Evolutionary conservation across 2,329 filamentous ascomycete species (phyloP).

Genomic region (Boeremia exigua): DNA sequence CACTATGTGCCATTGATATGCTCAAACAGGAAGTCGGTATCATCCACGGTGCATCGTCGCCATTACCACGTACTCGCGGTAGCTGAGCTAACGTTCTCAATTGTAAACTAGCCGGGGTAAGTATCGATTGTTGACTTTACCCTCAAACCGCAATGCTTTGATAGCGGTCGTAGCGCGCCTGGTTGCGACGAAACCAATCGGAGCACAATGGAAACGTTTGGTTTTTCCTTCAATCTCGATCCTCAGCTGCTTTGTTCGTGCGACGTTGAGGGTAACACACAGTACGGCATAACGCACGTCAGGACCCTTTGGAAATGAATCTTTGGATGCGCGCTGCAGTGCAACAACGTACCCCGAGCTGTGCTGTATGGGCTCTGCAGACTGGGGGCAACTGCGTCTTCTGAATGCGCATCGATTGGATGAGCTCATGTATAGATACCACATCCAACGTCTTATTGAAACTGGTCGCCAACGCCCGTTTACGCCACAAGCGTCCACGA

Average conservation of each 20-base stretch:
- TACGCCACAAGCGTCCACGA: conserved; percentile 17
- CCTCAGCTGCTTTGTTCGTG: conserved; percentile 20
- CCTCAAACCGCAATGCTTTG: neutral
- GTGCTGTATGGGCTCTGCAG: conserved; percentile 19
- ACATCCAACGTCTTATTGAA: conserved; percentile 8
- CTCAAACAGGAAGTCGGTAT: conserved; percentile 1
- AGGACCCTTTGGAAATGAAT: conserved; percentile 31
- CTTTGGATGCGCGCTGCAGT: conserved; percentile 31
- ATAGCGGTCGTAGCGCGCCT: neutral
- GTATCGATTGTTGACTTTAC: conserved; percentile 5
- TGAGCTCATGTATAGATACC: neutral
- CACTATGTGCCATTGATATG: neutral
- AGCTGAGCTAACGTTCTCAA: neutral
- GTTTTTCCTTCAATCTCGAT: conserved; percentile 9
- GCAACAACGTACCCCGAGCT: conserved; percentile 26
- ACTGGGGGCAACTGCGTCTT: conserved; percentile 4
- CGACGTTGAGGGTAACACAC: conserved; percentile 13
- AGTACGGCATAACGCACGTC: conserved; percentile 34
- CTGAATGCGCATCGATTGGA: conserved; percentile 1
- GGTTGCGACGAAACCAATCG: conserved; percentile 1
- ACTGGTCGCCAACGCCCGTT: conserved; percentile 12
- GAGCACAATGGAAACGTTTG: neutral
- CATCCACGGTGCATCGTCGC: neutral
- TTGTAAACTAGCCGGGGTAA: conserved; percentile 2
- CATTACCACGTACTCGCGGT: neutral